Base-by-base conservation (phyloP, 1,284 basidiomycete genomes). In the Sporisorium iseilematis-ciliati region DNA sequence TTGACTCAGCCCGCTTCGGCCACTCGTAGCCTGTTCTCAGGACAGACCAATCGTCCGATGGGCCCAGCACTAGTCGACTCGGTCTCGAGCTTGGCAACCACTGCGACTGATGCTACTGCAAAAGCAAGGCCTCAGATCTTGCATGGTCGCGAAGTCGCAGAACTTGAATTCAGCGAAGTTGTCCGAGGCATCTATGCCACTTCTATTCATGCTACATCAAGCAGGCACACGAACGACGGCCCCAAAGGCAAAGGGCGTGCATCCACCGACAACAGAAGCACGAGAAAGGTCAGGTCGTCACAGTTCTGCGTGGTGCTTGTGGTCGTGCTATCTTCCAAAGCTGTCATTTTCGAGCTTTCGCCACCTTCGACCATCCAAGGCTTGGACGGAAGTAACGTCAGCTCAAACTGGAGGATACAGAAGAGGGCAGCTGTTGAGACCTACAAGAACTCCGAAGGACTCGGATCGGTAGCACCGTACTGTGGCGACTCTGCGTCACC, bases 161-260 rank as follows among this genome's bases (percentile, higher is more conserved):
- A 82, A 48, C 76, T 82, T 29, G 81, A 82, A 45, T 82, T 82
- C 55, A 69, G 74, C 46, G 74, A 81, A 46, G 61, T 65, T 2
- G 80, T 82, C 4, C 69, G 72, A 21, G 76, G 76, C 7, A 55
- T 82, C 35, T 65, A 68, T 33, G 75, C 77, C 14, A 57, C 69
- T 11, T 65, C 78, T 4, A 58, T 81, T 11, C 41, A 51, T 23
- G 29, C 26, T 8, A 18, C 1, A 20, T 4, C 35, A 4, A 21
- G 42, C 12, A 25, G 14, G 38, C 42, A 48, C 16, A 38, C 40
- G n/a, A 45, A 20, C 7, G 25, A 52, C 1, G 8, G 29, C 42
- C 23, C n/a, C 29, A 66, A 65, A 45, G 57, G 62, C 18, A 75
- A 67, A 52, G 64, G 40, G 12, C 58, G 58, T 12, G 55, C 57